Percentiles rank a stretch among this genome's conserved stretches.
These are phyloP conservation scores for Ambrosia hybrid DNA, from an alignment of 140 eudicot species.

Conservation along the genomic window DNA sequence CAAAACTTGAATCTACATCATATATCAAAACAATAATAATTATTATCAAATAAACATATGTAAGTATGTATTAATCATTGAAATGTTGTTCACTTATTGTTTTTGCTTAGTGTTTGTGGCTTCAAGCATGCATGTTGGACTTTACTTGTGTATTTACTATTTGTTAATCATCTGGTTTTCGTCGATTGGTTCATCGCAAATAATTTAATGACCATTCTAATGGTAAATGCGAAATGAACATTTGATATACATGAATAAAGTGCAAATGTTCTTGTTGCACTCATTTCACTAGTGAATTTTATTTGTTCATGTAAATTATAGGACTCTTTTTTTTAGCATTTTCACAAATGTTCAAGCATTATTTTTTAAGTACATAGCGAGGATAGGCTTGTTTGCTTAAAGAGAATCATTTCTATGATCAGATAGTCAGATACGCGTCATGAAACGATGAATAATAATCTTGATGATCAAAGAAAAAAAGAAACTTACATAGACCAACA, in stretches of 20 bases:
- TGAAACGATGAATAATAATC: neutral
- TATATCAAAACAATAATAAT: neutral
- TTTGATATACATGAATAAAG: neutral
- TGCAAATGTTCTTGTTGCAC: conserved; percentile 17
- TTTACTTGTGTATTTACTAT: neutral
- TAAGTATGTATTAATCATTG: neutral
- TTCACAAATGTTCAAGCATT: neutral
- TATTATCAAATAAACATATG: neutral
- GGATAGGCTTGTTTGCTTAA: neutral
- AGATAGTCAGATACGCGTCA: neutral
- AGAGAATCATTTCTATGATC: neutral
- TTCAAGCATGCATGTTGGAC: neutral
- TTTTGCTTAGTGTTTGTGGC: neutral
- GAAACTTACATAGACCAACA: conserved; percentile 83
- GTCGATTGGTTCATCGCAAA: neutral
- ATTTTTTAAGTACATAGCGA: neutral
- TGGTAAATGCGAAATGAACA: neutral
- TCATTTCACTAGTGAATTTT: neutral
- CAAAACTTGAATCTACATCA: conserved; percentile 89
- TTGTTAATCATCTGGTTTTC: neutral
- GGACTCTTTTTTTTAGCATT: conserved; percentile 9
- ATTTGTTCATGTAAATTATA: conserved; percentile 18
- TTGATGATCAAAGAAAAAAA: neutral
- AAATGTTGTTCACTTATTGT: neutral
- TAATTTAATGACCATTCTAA: too few relatives aligned